Evolutionary conservation across 331 rosid species (phyloP).

Genomic region (Dryas integrifolia): DNA sequence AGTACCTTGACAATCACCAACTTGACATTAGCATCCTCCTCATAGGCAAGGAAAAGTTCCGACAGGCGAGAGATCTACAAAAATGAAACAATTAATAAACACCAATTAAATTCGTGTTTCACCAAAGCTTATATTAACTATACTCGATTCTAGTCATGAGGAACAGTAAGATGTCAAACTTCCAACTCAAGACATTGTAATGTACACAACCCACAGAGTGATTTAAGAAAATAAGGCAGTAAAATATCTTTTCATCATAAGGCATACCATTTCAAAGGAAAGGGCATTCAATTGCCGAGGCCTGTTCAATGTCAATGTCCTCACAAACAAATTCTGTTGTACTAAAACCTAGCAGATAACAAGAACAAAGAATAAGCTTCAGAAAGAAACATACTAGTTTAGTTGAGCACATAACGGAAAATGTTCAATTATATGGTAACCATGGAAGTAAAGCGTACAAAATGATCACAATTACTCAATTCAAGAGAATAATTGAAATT

Average conservation of each 20-base stretch:
- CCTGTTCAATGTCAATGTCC: constrained; percentile 65
- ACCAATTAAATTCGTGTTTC: not conserved
- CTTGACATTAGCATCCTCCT: constrained; percentile 58
- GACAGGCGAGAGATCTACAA: constrained; percentile 60
- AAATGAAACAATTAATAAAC: constrained; percentile 4
- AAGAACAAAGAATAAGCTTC: not conserved
- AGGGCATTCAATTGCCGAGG: constrained; percentile 80
- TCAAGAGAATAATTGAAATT: not conserved
- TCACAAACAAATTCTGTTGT: constrained; percentile 44
- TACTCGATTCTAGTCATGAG: no score
- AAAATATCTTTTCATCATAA: not conserved
- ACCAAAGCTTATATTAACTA: not conserved
- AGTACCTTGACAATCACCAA: constrained; percentile 72
- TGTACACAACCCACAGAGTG: not conserved
- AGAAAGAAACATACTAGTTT: not conserved
- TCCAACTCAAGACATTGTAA: not conserved
- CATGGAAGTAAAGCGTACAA: not conserved
- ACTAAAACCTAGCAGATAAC: constrained; percentile 55
- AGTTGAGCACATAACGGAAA: not conserved
- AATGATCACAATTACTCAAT: not conserved
- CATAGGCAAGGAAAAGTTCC: constrained; percentile 56
- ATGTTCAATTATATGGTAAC: not conserved
- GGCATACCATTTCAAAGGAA: constrained; percentile 60
- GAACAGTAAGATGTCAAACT: not conserved
- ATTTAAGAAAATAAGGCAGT: not conserved